These are phyloP conservation scores for Fusarium sp. DNA, from an alignment of 2,329 filamentous ascomycete genomes.

Conservation along the genomic window DNA sequence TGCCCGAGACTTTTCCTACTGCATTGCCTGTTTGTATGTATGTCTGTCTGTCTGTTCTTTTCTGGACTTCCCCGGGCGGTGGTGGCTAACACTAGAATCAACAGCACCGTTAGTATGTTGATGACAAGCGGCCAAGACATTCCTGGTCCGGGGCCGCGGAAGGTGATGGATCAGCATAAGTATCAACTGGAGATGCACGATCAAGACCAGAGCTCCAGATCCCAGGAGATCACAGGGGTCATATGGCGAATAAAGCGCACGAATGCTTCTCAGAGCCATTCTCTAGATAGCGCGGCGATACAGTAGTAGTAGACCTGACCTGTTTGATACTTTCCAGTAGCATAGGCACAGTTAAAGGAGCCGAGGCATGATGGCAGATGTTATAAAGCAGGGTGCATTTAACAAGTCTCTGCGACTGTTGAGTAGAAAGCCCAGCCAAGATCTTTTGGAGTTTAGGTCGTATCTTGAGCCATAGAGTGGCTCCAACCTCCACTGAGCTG, in stretches of 20 bases:
- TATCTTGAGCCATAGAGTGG: constrained; percentile 18
- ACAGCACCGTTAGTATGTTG: constrained; percentile 18
- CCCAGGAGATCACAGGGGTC: constrained; percentile 12
- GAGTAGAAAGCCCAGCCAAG: constrained; percentile 2
- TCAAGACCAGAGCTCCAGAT: constrained; percentile 24
- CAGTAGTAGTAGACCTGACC: constrained; percentile 12
- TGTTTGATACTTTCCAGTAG: constrained; percentile 16
- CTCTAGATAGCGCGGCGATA: constrained; percentile 12
- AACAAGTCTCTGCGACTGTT: background rate
- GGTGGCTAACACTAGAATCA: constrained; percentile 28
- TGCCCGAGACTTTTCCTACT: constrained; percentile 18
- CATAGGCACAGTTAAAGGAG: constrained; percentile 3
- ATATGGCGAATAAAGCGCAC: constrained; percentile 2
- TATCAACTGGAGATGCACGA: constrained; percentile 29
- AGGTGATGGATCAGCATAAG: constrained; percentile 18
- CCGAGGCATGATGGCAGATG: background rate
- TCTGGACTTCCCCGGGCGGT: constrained; percentile 12
- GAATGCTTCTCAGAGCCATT: constrained; percentile 7
- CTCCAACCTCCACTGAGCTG: constrained; percentile 28
- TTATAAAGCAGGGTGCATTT: background rate
- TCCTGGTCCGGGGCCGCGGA: constrained; percentile 26
- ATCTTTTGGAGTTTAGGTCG: constrained; percentile 18
- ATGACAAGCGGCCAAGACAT: constrained; percentile 35
- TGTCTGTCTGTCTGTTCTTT: constrained; percentile 13
- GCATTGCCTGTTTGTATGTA: constrained; percentile 3